These are phyloP conservation scores for Aspergillus clavatus DNA, from an alignment of 2,329 filamentous ascomycete species.

Conservation along the genomic window DNA sequence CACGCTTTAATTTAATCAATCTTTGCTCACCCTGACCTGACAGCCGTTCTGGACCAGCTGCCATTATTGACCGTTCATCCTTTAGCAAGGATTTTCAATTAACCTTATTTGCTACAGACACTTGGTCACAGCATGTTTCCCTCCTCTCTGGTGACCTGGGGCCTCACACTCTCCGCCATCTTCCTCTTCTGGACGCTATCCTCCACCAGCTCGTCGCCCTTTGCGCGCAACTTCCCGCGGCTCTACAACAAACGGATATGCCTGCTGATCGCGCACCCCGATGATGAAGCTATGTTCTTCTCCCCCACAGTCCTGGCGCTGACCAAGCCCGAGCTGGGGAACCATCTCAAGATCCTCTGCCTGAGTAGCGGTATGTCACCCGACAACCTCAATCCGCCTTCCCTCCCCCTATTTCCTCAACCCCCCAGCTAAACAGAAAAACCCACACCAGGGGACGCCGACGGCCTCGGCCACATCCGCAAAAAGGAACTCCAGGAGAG, in stretches of 20 bases:
- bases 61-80: too few relatives aligned
- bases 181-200: conserved; percentile 42
- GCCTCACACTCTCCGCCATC: conserved; percentile 37
- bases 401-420: neutral
- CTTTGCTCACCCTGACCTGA: too few relatives aligned
- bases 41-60: too few relatives aligned
- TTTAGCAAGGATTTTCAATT: too few relatives aligned
- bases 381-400: conserved; percentile 1
- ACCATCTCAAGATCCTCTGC: conserved; percentile 92
- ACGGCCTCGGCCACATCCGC: conserved; percentile 76
- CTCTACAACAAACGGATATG: conserved; percentile 81
- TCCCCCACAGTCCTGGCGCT: conserved; percentile 82
- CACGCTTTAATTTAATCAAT: too few relatives aligned
- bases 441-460: conserved; percentile 63
- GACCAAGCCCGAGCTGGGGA: conserved; percentile 70
- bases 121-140: conserved; percentile 18
- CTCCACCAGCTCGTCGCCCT: conserved; percentile 37
- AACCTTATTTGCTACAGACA: too few relatives aligned
- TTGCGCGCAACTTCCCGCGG: conserved; percentile 48
- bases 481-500: conserved; percentile 80
- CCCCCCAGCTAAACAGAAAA: neutral
- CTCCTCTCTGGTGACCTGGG: conserved; percentile 24
- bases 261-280: conserved; percentile 91
- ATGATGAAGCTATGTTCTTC: conserved; percentile 99
- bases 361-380: conserved; percentile 66